Evolutionary conservation across 2,329 filamentous ascomycete genomes (phyloP).

Genomic region (Alternaria atra): DNA sequence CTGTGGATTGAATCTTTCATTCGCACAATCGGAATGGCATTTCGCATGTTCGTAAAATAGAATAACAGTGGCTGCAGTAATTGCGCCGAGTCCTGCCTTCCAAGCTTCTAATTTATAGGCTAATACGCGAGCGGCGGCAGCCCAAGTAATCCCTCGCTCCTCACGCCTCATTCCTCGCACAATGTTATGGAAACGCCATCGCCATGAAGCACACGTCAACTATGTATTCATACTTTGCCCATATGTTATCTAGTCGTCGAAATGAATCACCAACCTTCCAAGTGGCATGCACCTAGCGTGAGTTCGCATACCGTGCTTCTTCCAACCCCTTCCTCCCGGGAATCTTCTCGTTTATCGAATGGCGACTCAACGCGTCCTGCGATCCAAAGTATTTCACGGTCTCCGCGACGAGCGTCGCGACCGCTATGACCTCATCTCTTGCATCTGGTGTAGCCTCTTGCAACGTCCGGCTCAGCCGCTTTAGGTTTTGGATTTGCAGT

Average conservation of each 20-base stretch:
- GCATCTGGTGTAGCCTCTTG: slow-evolving; percentile 37
- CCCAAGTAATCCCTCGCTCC: not conserved
- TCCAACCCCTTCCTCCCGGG: slow-evolving; percentile 30
- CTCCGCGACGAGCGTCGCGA: slow-evolving; percentile 28
- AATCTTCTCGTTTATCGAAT: slow-evolving; percentile 27
- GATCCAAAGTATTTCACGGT: slow-evolving; percentile 33
- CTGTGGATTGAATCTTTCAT: too few species aligned
- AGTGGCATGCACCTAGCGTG: not conserved
- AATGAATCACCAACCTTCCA: not conserved
- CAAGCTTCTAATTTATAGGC: not conserved
- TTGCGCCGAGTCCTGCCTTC: not conserved
- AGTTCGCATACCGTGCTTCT: slow-evolving; percentile 21
- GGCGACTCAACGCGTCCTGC: slow-evolving; percentile 21
- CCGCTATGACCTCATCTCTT: slow-evolving; percentile 26
- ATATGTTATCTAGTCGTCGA: too few species aligned
- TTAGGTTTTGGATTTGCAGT: slow-evolving; percentile 33
- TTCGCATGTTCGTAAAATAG: too few species aligned
- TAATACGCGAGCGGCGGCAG: not conserved
- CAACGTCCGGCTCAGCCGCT: slow-evolving; percentile 32
- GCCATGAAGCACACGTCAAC: not conserved
- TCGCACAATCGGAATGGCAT: too few species aligned
- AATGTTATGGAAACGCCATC: not conserved
- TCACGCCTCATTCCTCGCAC: not conserved
- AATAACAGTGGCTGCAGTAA: not conserved
- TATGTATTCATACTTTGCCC: not conserved